phyloP scores from a whole-genome alignment of 2,329 filamentous ascomycete genomes.

The Alternaria longipes region DNA sequence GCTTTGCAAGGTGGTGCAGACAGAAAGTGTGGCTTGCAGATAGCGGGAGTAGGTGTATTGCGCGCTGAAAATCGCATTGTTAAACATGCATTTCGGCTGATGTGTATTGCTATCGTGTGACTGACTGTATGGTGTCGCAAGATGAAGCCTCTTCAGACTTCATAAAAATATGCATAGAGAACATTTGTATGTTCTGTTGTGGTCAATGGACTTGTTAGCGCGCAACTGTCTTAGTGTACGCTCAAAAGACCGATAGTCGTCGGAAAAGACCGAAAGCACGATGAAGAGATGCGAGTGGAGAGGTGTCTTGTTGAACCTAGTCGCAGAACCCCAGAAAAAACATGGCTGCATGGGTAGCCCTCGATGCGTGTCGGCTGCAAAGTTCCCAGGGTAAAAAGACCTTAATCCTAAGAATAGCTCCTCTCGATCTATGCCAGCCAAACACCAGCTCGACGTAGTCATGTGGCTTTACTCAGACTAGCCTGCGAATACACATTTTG shows the following conservation, averaged over 20 bases:
- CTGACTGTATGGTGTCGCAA: conserved; percentile 2
- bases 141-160: conserved; percentile 11
- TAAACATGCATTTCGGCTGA: conserved; percentile 21
- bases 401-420: conserved; percentile 48
- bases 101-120: conserved; percentile 7
- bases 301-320: conserved; percentile 16
- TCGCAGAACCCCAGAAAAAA: conserved; percentile 11
- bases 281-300: background rate
- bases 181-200: background rate
- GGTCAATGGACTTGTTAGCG: background rate
- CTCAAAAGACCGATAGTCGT: background rate
- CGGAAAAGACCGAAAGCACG: conserved; percentile 6
- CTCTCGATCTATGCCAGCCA: conserved; percentile 14
- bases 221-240: background rate
- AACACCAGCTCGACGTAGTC: conserved; percentile 32
- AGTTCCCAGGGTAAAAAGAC: conserved; percentile 39
- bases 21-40: conserved; percentile 37
- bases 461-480: conserved; percentile 33
- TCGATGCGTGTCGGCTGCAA: conserved; percentile 17
- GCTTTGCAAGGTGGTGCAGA: conserved; percentile 24
- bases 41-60: conserved; percentile 20
- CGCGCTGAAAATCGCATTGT: conserved; percentile 7
- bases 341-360: conserved; percentile 6
- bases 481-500: conserved; percentile 34
- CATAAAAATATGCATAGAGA: conserved; percentile 10